These are phyloP conservation scores for Saccharomyces uvarum DNA, from an alignment of 1,139 yeast species.

Conservation along the genomic window DNA sequence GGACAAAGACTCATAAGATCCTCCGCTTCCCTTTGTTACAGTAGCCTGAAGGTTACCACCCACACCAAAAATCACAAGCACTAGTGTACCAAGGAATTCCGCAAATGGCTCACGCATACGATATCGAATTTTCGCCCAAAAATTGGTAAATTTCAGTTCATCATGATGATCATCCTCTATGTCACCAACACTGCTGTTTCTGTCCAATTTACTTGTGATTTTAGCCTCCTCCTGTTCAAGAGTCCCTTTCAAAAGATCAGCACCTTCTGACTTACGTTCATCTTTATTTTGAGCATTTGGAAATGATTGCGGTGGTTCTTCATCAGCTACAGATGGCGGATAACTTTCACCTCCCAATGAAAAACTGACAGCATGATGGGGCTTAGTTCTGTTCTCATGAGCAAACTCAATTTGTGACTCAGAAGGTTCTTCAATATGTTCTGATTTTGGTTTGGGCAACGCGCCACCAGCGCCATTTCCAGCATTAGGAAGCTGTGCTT, in stretches of 20 bases:
- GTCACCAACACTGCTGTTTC: not conserved
- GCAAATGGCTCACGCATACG: constrained; percentile 26
- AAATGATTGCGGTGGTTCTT: not conserved
- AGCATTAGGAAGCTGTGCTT: not conserved
- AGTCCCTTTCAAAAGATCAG: no score
- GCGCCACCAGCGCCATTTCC: not conserved
- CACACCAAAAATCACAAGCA: constrained; percentile 36
- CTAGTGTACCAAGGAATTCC: constrained; percentile 37
- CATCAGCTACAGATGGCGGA: not conserved
- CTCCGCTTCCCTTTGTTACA: constrained; percentile 32
- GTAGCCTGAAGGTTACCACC: constrained; percentile 39
- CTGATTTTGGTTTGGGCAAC: not conserved
- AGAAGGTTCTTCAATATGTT: not conserved
- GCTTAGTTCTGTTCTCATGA: not conserved
- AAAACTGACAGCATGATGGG: not conserved
- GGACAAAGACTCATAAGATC: constrained; percentile 35
- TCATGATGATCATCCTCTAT: not conserved
- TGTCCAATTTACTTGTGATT: not conserved
- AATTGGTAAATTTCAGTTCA: constrained; percentile 11
- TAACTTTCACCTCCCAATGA: not conserved
- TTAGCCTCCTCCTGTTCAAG: not conserved
- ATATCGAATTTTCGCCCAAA: constrained; percentile 14
- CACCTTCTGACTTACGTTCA: no score
- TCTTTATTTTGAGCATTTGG: no score
- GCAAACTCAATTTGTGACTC: not conserved